phyloP scores from a whole-genome alignment of 1,284 basidiomycete species.

The Ustilago esculenta region DNA sequence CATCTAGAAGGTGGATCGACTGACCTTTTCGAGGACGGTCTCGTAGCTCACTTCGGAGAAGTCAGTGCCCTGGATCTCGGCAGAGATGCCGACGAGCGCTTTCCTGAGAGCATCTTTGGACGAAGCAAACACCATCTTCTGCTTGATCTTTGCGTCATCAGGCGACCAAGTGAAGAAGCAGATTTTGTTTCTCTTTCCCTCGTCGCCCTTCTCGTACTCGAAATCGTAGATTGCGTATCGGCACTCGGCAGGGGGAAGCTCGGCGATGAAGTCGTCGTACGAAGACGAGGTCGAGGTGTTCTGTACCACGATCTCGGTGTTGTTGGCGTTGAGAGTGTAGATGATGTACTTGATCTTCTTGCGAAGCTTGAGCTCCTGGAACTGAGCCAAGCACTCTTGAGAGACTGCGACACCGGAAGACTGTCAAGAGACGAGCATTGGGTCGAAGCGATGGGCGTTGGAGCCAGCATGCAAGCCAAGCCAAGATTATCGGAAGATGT shows the following conservation, averaged over 20 bases:
- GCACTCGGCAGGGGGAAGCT: slow-evolving; percentile 81
- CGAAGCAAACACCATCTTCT: slow-evolving; percentile 94
- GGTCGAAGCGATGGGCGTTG: too few relatives aligned
- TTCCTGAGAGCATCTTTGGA: slow-evolving; percentile 87
- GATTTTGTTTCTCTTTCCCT: slow-evolving; percentile 89
- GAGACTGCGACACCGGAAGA: slow-evolving; percentile 80
- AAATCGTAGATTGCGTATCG: slow-evolving; percentile 94
- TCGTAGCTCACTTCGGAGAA: slow-evolving; percentile 79
- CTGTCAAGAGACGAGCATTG: too few relatives aligned
- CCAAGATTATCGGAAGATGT: too few relatives aligned
- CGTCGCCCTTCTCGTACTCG: slow-evolving; percentile 80
- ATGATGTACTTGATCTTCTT: slow-evolving; percentile 89
- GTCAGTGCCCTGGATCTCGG: slow-evolving; percentile 91
- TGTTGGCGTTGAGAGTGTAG: slow-evolving; percentile 76
- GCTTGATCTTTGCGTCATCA: slow-evolving; percentile 84
- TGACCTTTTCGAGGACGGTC: slow-evolving; percentile 64
- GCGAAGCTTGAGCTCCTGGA: slow-evolving; percentile 81
- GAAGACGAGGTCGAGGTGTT: slow-evolving; percentile 67
- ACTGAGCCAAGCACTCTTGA: slow-evolving; percentile 74
- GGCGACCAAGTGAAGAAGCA: slow-evolving; percentile 88
- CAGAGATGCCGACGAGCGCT: slow-evolving; percentile 75
- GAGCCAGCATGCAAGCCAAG: background rate
- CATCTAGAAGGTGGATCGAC: slow-evolving; percentile 43
- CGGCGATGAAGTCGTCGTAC: slow-evolving; percentile 81
- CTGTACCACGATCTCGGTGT: slow-evolving; percentile 72